Base-by-base conservation (phyloP, 2,329 filamentous ascomycete species). In the Fusarium buxicola region DNA sequence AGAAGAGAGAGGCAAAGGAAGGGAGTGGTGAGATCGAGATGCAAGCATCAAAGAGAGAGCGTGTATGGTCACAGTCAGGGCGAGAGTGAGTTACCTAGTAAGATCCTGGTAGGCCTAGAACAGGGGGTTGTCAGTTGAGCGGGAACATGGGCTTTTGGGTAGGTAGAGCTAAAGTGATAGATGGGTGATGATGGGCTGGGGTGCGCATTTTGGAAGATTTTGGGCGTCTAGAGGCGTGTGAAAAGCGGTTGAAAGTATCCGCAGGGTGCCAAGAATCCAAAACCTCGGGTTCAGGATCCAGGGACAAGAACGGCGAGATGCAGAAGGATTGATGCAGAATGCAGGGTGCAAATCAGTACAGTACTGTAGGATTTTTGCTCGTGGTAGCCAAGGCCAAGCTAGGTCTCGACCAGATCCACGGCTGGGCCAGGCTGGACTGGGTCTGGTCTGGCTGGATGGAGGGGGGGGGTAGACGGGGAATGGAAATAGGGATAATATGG, bases 61-160 rank as follows among this genome's bases (percentile, higher is more conserved):
- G 32, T n/a, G n/a, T n/a, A n/a, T n/a, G n/a, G n/a, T n/a, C 10
- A 36, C 15, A 48, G 44, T 34, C 40, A 49, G 50, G 50, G 48
- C 45, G 39, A 58, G 43, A 51, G 43, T 31, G 41, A 46, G 50
- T 58, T 75, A 77, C 75, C 73, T 75, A 41, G 71, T 56, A 48
- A 77, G 73, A 50, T 77, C 75, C 65, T 63, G 69, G 64, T 76
- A 77, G 69, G 75, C 73, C 75, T 77, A 73, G 68, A 75, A 70
- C 70, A 43, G 12, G 32, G 45, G 55, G 45, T 36, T 46, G 70
- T 73, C 60, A 73, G 71, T 53, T 34, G 40, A 45, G 36, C 21
- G 43, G 35, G 30, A 25, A 24, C 49, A 55, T 35, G 40, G 32
- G 46, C 16, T 38, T 35, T 21, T n/a, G 31, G 35, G 25, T 43